Evolutionary conservation across 768 basidiomycete genomes (phyloP).

Genomic region (Cyclocybe aegerita): DNA sequence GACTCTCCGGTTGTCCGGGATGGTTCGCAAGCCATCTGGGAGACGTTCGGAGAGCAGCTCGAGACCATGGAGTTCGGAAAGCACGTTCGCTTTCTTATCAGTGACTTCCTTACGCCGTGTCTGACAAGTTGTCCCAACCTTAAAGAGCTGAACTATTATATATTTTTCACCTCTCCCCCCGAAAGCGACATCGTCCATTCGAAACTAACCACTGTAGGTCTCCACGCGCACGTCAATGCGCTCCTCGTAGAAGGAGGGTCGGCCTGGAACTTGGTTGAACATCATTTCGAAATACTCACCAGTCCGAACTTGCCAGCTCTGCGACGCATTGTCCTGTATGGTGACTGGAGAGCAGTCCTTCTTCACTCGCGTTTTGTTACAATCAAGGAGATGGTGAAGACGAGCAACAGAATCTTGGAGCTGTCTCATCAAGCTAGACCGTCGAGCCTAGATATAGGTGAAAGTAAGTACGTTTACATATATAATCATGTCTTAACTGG

Average conservation of each 20-base stretch:
- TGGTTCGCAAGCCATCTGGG: slow-evolving; percentile 47
- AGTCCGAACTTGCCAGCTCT: slow-evolving; percentile 45
- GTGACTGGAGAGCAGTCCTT: slow-evolving; percentile 47
- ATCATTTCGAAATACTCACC: slow-evolving; percentile 47
- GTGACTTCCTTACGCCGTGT: slow-evolving; percentile 46
- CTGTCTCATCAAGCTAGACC: slow-evolving; percentile 1
- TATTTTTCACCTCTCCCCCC: slow-evolving; percentile 47
- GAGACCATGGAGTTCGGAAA: slow-evolving; percentile 57
- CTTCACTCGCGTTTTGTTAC: slow-evolving; percentile 35
- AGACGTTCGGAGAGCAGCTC: slow-evolving; percentile 47
- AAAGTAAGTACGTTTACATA: too few species aligned
- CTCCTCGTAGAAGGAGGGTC: slow-evolving; percentile 34
- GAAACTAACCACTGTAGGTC: slow-evolving; percentile 44
- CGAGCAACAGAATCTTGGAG: slow-evolving; percentile 30
- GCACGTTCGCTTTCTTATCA: slow-evolving; percentile 51
- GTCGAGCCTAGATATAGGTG: too few species aligned
- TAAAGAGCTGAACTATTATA: slow-evolving; percentile 52
- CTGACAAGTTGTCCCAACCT: slow-evolving; percentile 46
- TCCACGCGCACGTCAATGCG: slow-evolving; percentile 49
- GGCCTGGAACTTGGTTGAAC: slow-evolving; percentile 39
- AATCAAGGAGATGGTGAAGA: slow-evolving; percentile 28
- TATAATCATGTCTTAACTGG: too few species aligned
- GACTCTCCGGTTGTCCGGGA: slow-evolving; percentile 43
- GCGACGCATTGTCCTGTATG: slow-evolving; percentile 44
- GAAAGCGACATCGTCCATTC: slow-evolving; percentile 17